A percentile compares a stretch with the other conserved stretches of the same genome.
Evolutionary conservation across 345 rosid genomes (phyloP).

Genomic region (Atalantia buxifolia): DNA sequence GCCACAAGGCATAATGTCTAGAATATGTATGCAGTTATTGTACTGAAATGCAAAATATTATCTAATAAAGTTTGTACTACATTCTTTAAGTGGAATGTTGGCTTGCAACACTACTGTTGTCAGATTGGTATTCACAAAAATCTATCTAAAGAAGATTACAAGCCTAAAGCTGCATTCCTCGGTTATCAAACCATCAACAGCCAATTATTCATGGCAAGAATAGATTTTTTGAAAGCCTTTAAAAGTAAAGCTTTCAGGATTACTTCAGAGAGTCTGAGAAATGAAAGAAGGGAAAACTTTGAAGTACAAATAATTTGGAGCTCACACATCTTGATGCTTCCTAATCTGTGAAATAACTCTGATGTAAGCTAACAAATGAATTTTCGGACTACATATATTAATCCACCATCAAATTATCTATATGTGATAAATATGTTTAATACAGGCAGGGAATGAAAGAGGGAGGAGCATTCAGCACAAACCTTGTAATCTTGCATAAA

Average conservation of each 20-base stretch:
- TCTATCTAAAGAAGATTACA: background rate
- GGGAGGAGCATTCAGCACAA: constrained; percentile 13
- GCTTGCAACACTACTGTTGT: background rate
- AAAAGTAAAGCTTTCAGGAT: background rate
- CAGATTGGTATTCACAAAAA: background rate
- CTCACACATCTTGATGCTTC: background rate
- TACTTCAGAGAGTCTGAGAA: background rate
- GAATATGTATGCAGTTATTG: background rate
- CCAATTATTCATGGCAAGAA: background rate
- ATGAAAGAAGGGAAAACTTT: background rate
- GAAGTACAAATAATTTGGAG: background rate
- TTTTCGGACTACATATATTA: background rate
- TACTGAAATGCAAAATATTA: background rate
- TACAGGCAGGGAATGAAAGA: constrained; percentile 4
- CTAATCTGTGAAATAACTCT: background rate
- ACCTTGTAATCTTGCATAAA: constrained; percentile 99
- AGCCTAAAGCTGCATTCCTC: background rate
- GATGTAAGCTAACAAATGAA: background rate
- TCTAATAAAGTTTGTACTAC: background rate
- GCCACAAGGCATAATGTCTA: background rate
- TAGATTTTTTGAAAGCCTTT: background rate
- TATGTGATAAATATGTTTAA: background rate
- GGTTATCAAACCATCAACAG: background rate
- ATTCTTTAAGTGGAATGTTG: background rate
- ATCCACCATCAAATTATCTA: background rate